phyloP scores from a whole-genome alignment of 2,329 filamentous ascomycete species.

The Aureobasidium sp. region DNA sequence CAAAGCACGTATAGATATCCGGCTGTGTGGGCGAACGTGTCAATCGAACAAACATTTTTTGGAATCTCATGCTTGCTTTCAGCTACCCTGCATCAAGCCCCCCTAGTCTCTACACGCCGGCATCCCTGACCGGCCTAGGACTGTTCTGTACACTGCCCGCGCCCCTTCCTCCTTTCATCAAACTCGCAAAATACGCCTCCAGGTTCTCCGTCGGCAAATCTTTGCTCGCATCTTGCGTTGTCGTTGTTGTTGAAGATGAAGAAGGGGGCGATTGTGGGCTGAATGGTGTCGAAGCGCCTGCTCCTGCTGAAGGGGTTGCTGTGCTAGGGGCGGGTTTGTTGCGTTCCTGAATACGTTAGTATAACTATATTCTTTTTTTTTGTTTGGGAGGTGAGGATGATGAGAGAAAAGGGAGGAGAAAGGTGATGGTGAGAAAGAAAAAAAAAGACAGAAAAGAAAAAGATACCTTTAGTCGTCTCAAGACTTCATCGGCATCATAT shows the following conservation, averaged over 20 bases:
- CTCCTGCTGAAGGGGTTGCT: conserved; percentile 34
- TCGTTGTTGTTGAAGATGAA: conserved; percentile 23
- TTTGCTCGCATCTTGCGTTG: conserved; percentile 39
- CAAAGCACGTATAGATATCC: no score
- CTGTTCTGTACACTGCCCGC: conserved; percentile 17
- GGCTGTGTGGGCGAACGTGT: no score
- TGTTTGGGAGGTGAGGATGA: no score
- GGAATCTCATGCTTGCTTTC: no score
- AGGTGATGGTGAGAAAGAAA: background rate
- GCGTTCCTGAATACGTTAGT: conserved; percentile 5
- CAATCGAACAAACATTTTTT: no score
- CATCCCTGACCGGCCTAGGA: conserved; percentile 16
- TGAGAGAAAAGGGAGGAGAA: background rate
- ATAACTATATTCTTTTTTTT: background rate
- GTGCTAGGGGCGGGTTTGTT: conserved; percentile 30
- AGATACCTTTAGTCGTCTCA: conserved; percentile 77
- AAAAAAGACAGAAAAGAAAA: conserved; percentile 24
- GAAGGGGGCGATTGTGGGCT: conserved; percentile 18
- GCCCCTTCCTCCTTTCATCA: conserved; percentile 44
- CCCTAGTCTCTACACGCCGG: conserved; percentile 2
- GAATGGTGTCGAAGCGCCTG: conserved; percentile 14
- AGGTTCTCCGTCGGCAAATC: conserved; percentile 50
- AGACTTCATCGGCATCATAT: conserved; percentile 80
- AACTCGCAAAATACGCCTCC: conserved; percentile 53
- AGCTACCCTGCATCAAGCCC: no score